These are phyloP conservation scores for Taphrina communis DNA, from an alignment of 1,139 yeast genomes.

Conservation along the genomic window DNA sequence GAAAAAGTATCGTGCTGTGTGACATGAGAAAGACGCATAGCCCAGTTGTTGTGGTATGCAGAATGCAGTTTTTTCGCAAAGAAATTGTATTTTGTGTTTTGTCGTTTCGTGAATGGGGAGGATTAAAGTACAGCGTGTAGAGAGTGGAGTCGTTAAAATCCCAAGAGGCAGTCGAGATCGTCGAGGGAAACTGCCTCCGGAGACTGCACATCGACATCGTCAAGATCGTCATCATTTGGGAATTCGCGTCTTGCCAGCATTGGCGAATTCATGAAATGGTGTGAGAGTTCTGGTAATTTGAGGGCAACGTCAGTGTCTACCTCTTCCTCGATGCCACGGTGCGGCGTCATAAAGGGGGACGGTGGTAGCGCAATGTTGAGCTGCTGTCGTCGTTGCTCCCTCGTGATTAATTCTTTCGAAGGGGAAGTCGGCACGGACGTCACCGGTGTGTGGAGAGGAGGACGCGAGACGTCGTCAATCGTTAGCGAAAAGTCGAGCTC, in stretches of 20 bases:
- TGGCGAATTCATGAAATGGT: constrained; percentile 7
- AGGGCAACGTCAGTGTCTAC: constrained; percentile 1
- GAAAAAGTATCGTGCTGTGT: too few relatives aligned
- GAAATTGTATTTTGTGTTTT: not conserved
- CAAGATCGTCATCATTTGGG: constrained; percentile 4
- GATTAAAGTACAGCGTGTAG: constrained; percentile 1
- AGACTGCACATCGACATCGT: constrained; percentile 25
- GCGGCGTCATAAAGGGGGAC: constrained; percentile 38
- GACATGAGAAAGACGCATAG: too few relatives aligned
- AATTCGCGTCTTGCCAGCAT: constrained; percentile 9
- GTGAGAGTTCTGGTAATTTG: not conserved
- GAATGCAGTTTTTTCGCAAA: not conserved
- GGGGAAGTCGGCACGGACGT: constrained; percentile 30
- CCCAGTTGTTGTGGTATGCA: not conserved
- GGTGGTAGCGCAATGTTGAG: constrained; percentile 39
- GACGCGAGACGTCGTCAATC: constrained; percentile 10
- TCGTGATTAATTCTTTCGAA: constrained; percentile 4
- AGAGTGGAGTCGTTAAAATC: constrained; percentile 1
- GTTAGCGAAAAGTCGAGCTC: constrained; percentile 30
- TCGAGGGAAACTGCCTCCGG: constrained; percentile 38
- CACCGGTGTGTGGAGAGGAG: constrained; percentile 14
- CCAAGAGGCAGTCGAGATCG: constrained; percentile 30
- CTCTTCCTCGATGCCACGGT: constrained; percentile 22
- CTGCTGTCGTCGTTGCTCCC: constrained; percentile 9
- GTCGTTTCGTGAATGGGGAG: not conserved